Evolutionary conservation across 805 yeast genomes (phyloP).

Genomic region (Hanseniaspora occidentalis): DNA sequence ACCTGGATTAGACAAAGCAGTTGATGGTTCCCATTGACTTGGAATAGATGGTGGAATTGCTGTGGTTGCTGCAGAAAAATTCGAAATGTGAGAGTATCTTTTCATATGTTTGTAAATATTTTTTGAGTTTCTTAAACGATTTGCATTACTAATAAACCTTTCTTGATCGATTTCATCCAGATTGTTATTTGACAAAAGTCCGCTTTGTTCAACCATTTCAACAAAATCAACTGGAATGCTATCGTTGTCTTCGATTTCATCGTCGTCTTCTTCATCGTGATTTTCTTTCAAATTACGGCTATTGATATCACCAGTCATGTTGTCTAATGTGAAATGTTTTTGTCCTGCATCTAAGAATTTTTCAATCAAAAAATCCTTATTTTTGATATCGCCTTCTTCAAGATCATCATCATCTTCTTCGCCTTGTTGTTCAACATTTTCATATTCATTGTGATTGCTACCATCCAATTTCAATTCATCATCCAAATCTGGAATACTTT

Average conservation of each 20-base stretch:
- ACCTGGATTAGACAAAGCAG: no score
- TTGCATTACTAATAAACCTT: not conserved
- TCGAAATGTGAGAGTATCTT: conserved; percentile 6
- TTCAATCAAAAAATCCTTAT: not conserved
- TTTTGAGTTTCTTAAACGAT: not conserved
- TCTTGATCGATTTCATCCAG: not conserved
- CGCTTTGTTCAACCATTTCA: conserved; percentile 1
- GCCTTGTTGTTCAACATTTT: no score
- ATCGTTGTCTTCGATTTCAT: not conserved
- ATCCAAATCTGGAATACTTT: no score
- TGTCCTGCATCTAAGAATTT: not conserved
- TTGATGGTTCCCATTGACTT: not conserved
- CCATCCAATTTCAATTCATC: no score
- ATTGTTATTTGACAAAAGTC: not conserved
- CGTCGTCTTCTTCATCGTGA: not conserved
- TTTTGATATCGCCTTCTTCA: not conserved
- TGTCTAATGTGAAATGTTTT: not conserved
- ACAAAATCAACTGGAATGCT: not conserved
- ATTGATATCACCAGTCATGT: conserved; percentile 10
- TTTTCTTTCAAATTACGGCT: not conserved
- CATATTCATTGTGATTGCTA: no score
- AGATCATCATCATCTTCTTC: not conserved
- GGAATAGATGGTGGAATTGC: not conserved
- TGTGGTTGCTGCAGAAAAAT: conserved; percentile 1
- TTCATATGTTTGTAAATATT: not conserved